Evolutionary conservation across 2,329 filamentous ascomycete species (phyloP).

Genomic region (Mycosphaerelloides madeirae): DNA sequence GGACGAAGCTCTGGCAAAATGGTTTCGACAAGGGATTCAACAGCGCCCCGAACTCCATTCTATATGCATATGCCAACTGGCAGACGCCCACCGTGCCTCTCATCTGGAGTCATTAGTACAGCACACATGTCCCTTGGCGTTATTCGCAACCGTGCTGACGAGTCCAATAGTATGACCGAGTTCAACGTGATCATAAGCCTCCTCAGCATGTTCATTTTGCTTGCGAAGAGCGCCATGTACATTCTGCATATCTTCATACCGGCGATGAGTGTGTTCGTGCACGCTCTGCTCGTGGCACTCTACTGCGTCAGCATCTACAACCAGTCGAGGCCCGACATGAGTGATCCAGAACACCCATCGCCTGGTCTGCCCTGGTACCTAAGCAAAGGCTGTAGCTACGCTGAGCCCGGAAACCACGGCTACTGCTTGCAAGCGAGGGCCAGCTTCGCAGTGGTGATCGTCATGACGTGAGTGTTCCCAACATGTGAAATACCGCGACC

Average conservation of each 20-base stretch:
- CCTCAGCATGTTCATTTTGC: constrained; percentile 68
- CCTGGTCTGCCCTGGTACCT: constrained; percentile 69
- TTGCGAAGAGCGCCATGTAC: constrained; percentile 64
- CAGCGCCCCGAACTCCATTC: constrained; percentile 62
- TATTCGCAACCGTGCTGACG: constrained; percentile 5
- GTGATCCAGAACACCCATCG: constrained; percentile 59
- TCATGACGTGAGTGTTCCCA: constrained; percentile 59
- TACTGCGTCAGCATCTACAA: constrained; percentile 64
- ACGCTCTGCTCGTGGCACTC: constrained; percentile 54
- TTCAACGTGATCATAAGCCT: constrained; percentile 75
- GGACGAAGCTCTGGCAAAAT: constrained; percentile 67
- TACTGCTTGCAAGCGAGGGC: constrained; percentile 66
- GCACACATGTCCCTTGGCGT: neutral
- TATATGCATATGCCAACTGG: constrained; percentile 72
- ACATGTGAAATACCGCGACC: neutral
- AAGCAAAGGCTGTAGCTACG: constrained; percentile 56
- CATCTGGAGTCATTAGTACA: constrained; percentile 70
- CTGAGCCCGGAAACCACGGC: constrained; percentile 46
- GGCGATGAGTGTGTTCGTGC: constrained; percentile 56
- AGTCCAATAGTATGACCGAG: constrained; percentile 57
- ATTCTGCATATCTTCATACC: constrained; percentile 70
- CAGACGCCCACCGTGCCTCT: constrained; percentile 57
- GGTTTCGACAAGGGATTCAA: constrained; percentile 69
- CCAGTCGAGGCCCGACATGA: constrained; percentile 68
- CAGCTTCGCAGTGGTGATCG: constrained; percentile 58